Evolutionary conservation across 2,329 filamentous ascomycete genomes (phyloP), one percentile per base, ranked within the genome.

Genomic region (Fusarium sp.): DNA sequence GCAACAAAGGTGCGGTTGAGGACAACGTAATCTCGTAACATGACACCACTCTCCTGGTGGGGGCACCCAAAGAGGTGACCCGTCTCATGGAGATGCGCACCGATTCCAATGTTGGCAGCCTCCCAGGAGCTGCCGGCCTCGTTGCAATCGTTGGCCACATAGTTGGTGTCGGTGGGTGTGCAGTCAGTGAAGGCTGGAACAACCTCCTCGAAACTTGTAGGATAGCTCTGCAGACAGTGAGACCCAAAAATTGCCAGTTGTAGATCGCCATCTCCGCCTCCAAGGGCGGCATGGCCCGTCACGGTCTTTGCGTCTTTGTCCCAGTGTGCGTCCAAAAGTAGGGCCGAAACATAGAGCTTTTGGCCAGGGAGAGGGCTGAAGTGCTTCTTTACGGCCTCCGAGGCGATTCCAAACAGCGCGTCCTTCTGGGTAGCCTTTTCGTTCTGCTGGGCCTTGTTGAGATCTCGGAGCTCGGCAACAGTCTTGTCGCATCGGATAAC

Each of bases 51-150:
- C 79, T 97, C 94, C 80, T 97, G 95, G 80, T 97, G 94, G 11
- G 95, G 94, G 75, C 94, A 97, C 59, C 96, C 96, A 76, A 98
- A 93, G 24, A 98, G 83, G 83, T 97, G 96, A 5, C 96, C 96
- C 1, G 93, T 93, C 83, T 98, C 95, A 82, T 97, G 96, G 57
- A 98, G 83, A 82, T 98, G 96, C 11, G 95, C 95, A 9, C 96
- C 96, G 74, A 98, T 97, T 33, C 95, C 95, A 70, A 98, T 93
- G 77, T 96, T 97, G 29, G 94, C 95, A n/a, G 95, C 92, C 82
- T 98, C 96, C 96, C 96, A 98, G 56, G 92, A 97, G 80, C 94
- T 97, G 27, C 95, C 95, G 8, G 92, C 92, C 75, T 98, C 94
- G 76, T 93, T 93, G 81, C 92, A 94, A 81, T 97, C 94, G 78